Conservation (phyloP, 768 basidiomycete species). For the Phanerodontia chrysosporium region DNA sequence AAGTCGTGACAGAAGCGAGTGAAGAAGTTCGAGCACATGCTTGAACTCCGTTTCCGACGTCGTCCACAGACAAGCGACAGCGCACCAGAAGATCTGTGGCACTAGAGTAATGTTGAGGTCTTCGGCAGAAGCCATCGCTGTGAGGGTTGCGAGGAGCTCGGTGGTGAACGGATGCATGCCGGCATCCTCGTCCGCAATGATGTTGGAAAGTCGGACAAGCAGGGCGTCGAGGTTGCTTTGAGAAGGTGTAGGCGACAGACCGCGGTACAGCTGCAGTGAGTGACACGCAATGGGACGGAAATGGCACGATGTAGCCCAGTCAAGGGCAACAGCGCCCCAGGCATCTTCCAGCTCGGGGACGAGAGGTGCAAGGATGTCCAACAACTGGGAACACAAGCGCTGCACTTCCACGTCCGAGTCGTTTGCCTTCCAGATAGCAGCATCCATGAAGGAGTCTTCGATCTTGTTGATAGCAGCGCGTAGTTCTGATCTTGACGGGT, state of each 20-base stretch:
- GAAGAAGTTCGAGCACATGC: slow-evolving; percentile 61
- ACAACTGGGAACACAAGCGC: slow-evolving; percentile 58
- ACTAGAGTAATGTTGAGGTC: slow-evolving; percentile 59
- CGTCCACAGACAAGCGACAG: slow-evolving; percentile 76
- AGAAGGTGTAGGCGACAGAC: slow-evolving; percentile 67
- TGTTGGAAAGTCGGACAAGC: slow-evolving; percentile 79
- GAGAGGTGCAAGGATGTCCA: slow-evolving; percentile 65
- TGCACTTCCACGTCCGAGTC: slow-evolving; percentile 52
- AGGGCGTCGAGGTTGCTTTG: slow-evolving; percentile 72
- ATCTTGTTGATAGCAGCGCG: slow-evolving; percentile 49
- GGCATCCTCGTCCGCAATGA: slow-evolving; percentile 69
- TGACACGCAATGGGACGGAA: slow-evolving; percentile 83
- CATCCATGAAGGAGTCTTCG: slow-evolving; percentile 49
- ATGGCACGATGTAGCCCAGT: slow-evolving; percentile 85
- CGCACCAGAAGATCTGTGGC: slow-evolving; percentile 87
- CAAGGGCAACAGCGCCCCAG: slow-evolving; percentile 78
- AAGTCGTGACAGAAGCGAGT: slow-evolving; percentile 59
- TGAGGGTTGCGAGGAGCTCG: slow-evolving; percentile 77
- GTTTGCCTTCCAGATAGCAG: slow-evolving; percentile 69
- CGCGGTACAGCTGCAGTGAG: slow-evolving; percentile 86
- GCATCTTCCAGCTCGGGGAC: slow-evolving; percentile 63
- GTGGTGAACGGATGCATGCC: slow-evolving; percentile 80
- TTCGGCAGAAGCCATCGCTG: slow-evolving; percentile 49
- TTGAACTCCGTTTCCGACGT: slow-evolving; percentile 78
- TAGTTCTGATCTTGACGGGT: slow-evolving; percentile 44